phyloP scores from a whole-genome alignment of 1,284 basidiomycete species.

The Austroboletus niveus region DNA sequence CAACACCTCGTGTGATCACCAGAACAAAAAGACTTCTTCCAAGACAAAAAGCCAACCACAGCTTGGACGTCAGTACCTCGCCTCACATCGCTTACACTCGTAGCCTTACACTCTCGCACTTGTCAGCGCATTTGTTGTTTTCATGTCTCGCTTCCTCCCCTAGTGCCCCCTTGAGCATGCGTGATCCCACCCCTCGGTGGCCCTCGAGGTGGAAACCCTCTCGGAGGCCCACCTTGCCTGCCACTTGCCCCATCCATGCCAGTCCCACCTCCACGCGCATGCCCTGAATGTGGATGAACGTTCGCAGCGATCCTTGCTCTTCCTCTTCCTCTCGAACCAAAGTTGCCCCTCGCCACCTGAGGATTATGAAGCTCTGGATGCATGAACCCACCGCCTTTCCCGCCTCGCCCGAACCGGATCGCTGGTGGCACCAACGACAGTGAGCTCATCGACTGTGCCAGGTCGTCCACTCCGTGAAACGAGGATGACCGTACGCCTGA shows the following conservation, averaged over 20 bases:
- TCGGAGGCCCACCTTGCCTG: constrained; percentile 5
- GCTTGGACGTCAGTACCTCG: too few species aligned
- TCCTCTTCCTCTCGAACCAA: constrained; percentile 32
- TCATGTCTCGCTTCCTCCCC: neutral
- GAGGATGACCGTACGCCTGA: constrained; percentile 6
- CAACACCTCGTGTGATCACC: too few species aligned
- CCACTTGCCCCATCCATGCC: neutral
- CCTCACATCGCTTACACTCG: too few species aligned
- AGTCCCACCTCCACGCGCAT: constrained; percentile 9
- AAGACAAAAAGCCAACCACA: too few species aligned
- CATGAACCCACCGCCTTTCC: constrained; percentile 44
- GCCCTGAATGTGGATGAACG: constrained; percentile 17
- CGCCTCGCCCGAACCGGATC: constrained; percentile 70
- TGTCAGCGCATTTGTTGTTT: too few species aligned
- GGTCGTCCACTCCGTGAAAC: constrained; percentile 37
- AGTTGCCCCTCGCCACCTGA: constrained; percentile 28
- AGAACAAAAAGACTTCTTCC: too few species aligned
- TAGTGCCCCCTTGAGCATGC: constrained; percentile 1
- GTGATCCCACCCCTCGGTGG: constrained; percentile 10
- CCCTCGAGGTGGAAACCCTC: constrained; percentile 18
- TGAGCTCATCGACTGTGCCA: constrained; percentile 51
- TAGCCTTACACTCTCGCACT: too few species aligned
- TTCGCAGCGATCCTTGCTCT: constrained; percentile 27
- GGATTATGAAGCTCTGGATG: constrained; percentile 35
- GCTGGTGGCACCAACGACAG: constrained; percentile 67